Evolutionary conservation across 2,329 filamentous ascomycete genomes (phyloP), one percentile per base, ranked within the genome.

Genomic region (Diaporthe vexans): DNA sequence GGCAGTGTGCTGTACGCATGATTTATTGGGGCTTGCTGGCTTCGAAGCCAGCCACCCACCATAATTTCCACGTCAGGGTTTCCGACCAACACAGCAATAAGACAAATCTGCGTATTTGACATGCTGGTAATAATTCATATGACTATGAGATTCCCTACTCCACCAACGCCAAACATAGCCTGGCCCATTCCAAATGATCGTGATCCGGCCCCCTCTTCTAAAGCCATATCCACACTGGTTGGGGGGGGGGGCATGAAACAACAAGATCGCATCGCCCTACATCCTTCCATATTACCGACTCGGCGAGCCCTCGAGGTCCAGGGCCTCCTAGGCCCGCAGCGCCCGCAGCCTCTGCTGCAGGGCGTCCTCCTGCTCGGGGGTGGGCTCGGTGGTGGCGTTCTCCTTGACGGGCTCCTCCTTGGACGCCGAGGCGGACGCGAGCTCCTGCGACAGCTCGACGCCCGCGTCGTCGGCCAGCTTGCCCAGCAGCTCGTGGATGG

Each of bases 401-500:
- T 88, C 85, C 74, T 80, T 81, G 21, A 82, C 84, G 10, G 92
- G 89, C 61, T 92, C 91, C 35, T 88, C 87, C 79, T 87, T 89
- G 77, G 87, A 87, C 29, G 89, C 87, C 54, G 87, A 88, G 3
- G 88, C 88, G 73, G 86, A 82, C 79, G 85, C 88, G 76, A 97
- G 91, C 84, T 97, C 94, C 81, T 93, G 90, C 78, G 91, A 91
- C 76, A 97, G 87, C 83, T 97, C 94, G 70, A 98, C 90, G 71
- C 95, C 95, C 13, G 94, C 94, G 83, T 97, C 95, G 82, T 97
- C 95, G 76, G 95, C 95, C 57, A 97, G 91, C 84, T 97, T 94
- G 77, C 91, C 93, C 84, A 97, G 93, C 76, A 97, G 85, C 78
- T 94, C 92, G 82, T 97, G 95, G 2, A 97, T 94, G 78, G 95